phyloP scores from a whole-genome alignment of 768 basidiomycete genomes.

The Favolaschia claudopus region DNA sequence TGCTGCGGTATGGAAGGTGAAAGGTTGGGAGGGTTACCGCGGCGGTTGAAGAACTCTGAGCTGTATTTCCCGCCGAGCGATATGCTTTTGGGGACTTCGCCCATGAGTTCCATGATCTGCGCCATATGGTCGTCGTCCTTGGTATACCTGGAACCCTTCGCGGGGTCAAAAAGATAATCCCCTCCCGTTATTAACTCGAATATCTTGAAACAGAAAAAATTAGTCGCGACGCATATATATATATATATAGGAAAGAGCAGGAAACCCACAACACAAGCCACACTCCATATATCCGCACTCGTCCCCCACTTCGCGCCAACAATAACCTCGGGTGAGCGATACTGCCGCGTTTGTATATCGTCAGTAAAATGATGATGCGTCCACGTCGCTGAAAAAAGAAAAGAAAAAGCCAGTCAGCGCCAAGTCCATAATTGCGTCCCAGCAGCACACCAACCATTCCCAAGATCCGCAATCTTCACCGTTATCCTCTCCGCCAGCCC shows the following conservation, averaged over 20 bases:
- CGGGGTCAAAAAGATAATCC: conserved; percentile 98
- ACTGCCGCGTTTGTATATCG: conserved; percentile 97
- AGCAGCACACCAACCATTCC: conserved; percentile 73
- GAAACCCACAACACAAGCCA: conserved; percentile 85
- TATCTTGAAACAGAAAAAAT: too few species aligned
- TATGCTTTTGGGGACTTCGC: conserved; percentile 84
- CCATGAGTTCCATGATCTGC: conserved; percentile 95
- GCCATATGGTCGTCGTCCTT: conserved; percentile 98
- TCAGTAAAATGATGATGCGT: conserved; percentile 97
- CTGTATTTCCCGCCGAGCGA: conserved; percentile 94
- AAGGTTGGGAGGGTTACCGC: conserved; percentile 60
- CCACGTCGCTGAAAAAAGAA: conserved; percentile 70
- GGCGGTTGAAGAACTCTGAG: conserved; percentile 94
- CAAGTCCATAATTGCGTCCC: conserved; percentile 6
- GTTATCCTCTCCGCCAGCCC: conserved; percentile 73
- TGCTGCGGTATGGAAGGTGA: not conserved
- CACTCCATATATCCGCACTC: conserved; percentile 96
- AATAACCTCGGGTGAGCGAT: conserved; percentile 97
- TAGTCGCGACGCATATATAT: too few species aligned
- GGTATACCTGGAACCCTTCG: conserved; percentile 91
- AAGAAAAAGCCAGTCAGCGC: conserved; percentile 5
- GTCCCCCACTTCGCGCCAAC: conserved; percentile 95
- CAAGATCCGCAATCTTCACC: conserved; percentile 98
- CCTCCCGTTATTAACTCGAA: conserved; percentile 97
- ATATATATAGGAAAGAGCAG: conserved; percentile 1